Conservation (phyloP, 108 stramenopile genomes). For the Hondaea fermentalgiana region DNA sequence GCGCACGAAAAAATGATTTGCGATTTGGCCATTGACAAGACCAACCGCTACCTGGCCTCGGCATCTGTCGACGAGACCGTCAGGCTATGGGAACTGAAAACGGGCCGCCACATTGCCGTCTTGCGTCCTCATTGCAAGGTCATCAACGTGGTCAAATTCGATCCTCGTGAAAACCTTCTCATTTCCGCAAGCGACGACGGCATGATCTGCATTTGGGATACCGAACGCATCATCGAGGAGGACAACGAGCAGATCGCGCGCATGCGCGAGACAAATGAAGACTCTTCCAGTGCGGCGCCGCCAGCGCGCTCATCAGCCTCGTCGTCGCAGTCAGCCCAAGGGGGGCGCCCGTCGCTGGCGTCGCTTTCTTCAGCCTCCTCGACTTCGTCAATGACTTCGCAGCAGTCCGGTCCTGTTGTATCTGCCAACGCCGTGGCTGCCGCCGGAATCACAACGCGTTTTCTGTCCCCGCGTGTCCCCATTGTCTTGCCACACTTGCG, state of each 20-base stretch:
- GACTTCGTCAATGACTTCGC: neutral
- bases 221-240: neutral
- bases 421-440: neutral
- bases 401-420: neutral
- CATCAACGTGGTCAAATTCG: neutral
- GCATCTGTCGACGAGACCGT: neutral
- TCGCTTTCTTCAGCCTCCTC: neutral
- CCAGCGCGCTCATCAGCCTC: neutral
- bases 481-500: neutral
- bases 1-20: slow-evolving; percentile 16
- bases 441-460: neutral
- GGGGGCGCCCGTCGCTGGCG: neutral
- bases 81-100: neutral
- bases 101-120: neutral
- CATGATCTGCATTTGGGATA: neutral
- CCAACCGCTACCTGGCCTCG: neutral
- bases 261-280: neutral
- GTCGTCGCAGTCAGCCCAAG: neutral
- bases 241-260: neutral
- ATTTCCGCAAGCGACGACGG: slow-evolving; percentile 1
- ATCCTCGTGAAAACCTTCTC: neutral
- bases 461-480: neutral
- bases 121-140: neutral
- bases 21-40: neutral
- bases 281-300: too few relatives aligned